Evolutionary conservation across 2,329 filamentous ascomycete species (phyloP), one percentile per base, ranked within the genome.

Genomic region (Alternaria sp.): DNA sequence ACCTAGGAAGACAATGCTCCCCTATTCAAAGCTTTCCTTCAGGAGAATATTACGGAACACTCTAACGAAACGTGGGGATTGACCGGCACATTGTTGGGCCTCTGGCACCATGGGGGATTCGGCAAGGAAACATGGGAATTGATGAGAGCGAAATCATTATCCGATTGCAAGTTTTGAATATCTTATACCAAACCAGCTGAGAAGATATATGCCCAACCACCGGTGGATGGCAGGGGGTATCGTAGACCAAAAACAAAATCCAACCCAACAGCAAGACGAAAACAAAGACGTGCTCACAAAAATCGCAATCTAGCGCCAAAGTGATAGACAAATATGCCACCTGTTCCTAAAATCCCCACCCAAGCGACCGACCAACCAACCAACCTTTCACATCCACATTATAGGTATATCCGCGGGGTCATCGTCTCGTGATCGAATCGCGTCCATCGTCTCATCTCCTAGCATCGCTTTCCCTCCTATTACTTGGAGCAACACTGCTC

Each of bases 141-240:
- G 20, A 22, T 22, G 20, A 22, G 20, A 22, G 20, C 20, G 20
- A 22, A 22, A 22, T 22, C 20, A 22, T 22, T 4, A 22, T 22
- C 20, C 20, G 20, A 22, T 22, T 24, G 22, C 22, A 2, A 7
- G 22, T 32, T 30, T 14, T 32, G 3, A 7, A 7, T 7, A 18
- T 49, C 18, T 48, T 5, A 11, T 4, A n/a, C 8, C 32, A 12
- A 36, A n/a, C 32, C 22, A 48, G 28, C 32, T 52, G 46, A 54
- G 18, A 54, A 54, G 34, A 59, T 46, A 38, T 36, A 8, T 59
- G 51, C 55, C 59, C 55, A 55, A 59, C 51, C 59, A 59, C 55
- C 56, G 43, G 24, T 51, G 59, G 51, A 59, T 51, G 52, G 59
- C 59, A 59, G 47, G 36, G 59, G 59, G 59, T 62, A 62, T 62